Conservation (phyloP, 2,329 filamentous ascomycete genomes). For the Coniochaeta sp. region DNA sequence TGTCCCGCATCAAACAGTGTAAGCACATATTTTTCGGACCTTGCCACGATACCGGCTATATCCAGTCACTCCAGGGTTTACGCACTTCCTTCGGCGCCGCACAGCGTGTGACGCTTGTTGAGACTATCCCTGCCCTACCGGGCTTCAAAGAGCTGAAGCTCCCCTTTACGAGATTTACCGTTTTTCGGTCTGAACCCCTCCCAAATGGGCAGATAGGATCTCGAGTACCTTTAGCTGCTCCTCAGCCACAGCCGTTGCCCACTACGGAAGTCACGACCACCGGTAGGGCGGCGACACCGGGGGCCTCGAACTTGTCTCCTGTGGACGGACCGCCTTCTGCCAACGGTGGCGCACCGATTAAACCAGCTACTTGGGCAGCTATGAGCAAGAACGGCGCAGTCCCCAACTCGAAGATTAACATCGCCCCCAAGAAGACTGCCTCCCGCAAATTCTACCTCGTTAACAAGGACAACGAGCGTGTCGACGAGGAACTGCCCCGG, state of each 20-base stretch:
- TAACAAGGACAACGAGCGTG: slow-evolving; percentile 21
- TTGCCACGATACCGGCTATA: slow-evolving; percentile 26
- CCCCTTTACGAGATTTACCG: slow-evolving; percentile 15
- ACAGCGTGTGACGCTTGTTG: slow-evolving; percentile 21
- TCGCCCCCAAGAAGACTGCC: slow-evolving; percentile 14
- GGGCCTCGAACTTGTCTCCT: slow-evolving; percentile 1
- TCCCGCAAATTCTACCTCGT: slow-evolving; percentile 17
- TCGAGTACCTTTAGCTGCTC: background rate
- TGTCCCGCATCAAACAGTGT: slow-evolving; percentile 23
- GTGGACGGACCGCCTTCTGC: background rate
- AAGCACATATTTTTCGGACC: slow-evolving; percentile 23
- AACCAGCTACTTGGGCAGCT: slow-evolving; percentile 13
- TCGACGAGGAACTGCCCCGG: slow-evolving; percentile 20
- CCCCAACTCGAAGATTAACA: slow-evolving; percentile 15
- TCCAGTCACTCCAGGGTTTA: slow-evolving; percentile 22
- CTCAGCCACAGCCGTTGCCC: background rate
- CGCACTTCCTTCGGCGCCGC: slow-evolving; percentile 12
- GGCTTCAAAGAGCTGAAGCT: slow-evolving; percentile 18
- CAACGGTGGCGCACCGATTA: background rate
- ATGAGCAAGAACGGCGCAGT: slow-evolving; percentile 9
- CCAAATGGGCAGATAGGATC: background rate
- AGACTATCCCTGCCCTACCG: slow-evolving; percentile 20
- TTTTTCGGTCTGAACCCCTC: slow-evolving; percentile 23
- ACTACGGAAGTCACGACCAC: background rate
- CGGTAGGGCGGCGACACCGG: background rate